These are phyloP conservation scores for Aureobasidium leucospermi DNA, from an alignment of 2,329 filamentous ascomycete species.

Conservation along the genomic window DNA sequence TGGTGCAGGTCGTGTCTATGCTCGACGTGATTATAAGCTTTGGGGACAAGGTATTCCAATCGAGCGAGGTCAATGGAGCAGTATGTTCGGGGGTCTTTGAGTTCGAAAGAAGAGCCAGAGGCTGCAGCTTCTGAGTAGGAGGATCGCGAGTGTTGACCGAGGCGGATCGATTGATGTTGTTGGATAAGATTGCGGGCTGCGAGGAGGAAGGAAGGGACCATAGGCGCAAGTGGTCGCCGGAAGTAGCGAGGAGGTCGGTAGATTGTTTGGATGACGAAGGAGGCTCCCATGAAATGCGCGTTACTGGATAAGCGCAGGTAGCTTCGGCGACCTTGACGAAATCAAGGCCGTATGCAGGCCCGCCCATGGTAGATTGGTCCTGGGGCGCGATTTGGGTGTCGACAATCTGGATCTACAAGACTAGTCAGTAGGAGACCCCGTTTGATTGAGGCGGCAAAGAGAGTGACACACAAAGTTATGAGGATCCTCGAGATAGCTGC, in stretches of 20 bases:
- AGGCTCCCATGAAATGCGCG: constrained; percentile 89
- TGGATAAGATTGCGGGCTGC: constrained; percentile 49
- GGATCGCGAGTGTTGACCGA: constrained; percentile 53
- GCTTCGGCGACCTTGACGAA: constrained; percentile 93
- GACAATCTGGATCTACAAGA: constrained; percentile 81
- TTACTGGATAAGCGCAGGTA: constrained; percentile 95
- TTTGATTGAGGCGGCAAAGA: neutral
- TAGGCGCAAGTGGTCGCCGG: constrained; percentile 83
- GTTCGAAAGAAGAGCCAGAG: constrained; percentile 87
- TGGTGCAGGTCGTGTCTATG: constrained; percentile 98
- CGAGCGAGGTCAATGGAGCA: constrained; percentile 87
- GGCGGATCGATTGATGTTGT: constrained; percentile 60
- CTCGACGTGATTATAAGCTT: constrained; percentile 97
- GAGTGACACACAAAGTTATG: constrained; percentile 79
- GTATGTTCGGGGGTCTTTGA: constrained; percentile 98
- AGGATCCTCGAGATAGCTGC: constrained; percentile 94
- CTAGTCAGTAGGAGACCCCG: neutral
- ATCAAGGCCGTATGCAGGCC: constrained; percentile 70
- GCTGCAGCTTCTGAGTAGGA: constrained; percentile 75
- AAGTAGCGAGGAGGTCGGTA: constrained; percentile 89
- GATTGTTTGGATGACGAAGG: constrained; percentile 91
- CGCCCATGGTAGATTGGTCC: constrained; percentile 59
- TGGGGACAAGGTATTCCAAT: constrained; percentile 96
- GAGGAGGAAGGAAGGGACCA: constrained; percentile 72
- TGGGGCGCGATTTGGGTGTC: constrained; percentile 74